Evolutionary conservation across 2,329 filamentous ascomycete species (phyloP).

Genomic region (Clarireedia sp.): DNA sequence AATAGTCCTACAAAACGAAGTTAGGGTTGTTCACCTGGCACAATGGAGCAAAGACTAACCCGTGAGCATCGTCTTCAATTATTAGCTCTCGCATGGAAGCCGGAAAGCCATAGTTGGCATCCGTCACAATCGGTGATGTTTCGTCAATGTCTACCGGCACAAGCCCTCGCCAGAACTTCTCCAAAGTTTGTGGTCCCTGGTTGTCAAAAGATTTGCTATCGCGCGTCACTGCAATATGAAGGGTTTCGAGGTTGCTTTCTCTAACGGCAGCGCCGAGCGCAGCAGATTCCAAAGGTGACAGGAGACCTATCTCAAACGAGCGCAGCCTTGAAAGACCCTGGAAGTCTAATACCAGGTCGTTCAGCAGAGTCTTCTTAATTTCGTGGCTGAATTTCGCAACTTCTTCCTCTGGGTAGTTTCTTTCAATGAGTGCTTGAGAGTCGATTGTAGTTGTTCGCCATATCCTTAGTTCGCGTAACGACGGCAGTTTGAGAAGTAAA

Average conservation of each 20-base stretch:
- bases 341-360: conserved; percentile 5
- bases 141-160: conserved; percentile 7
- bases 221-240: conserved; percentile 8
- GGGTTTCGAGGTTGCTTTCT: conserved; percentile 5
- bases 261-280: conserved; percentile 4
- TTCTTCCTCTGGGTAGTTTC: neutral
- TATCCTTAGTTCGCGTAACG: conserved; percentile 7
- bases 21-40: neutral
- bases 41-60: neutral
- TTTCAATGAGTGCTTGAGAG: conserved; percentile 1
- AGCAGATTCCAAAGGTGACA: conserved; percentile 8
- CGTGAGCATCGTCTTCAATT: conserved; percentile 9
- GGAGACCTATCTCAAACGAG: conserved; percentile 7
- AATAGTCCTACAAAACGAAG: neutral
- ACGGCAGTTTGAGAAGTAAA: neutral
- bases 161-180: conserved; percentile 2
- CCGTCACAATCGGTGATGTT: neutral
- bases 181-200: conserved; percentile 4
- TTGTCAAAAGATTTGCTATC: conserved; percentile 6
- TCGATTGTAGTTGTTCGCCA: conserved; percentile 9
- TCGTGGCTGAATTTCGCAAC: neutral
- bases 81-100: conserved; percentile 5
- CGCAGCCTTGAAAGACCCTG: conserved; percentile 4
- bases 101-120: conserved; percentile 5
- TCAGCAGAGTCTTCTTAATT: neutral